Base-by-base conservation (phyloP, 2,329 filamentous ascomycete genomes). In the Aspergillus sergii region DNA sequence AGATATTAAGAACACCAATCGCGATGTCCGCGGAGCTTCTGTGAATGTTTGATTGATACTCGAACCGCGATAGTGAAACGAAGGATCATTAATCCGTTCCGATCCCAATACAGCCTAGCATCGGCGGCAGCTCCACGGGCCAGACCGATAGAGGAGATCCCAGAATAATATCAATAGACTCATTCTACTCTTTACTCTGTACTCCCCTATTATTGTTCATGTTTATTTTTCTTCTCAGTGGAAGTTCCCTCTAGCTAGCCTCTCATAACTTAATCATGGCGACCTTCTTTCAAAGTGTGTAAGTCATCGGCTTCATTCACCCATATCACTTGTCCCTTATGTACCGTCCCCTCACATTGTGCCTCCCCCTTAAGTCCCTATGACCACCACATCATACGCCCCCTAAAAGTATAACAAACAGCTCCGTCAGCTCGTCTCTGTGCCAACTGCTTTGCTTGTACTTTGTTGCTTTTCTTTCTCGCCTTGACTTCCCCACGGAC, bases 251-350 rank as follows among this genome's bases (percentile, higher is more conserved):
- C 39, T 23, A 21, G 9, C 28, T 32, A 21, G 28, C 21, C 28
- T 58, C 63, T 39, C 12, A 39, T 23, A 14, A 23, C 41, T 68
- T 59, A 63, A 77, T 61, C 59, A 83, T 83, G 81, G 78, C 80
- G 57, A 81, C 78, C 56, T 83, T 83, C 70, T 82, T 83, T 59
- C 81, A 82, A 71, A 82, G 80, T 68, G 81, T 83, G 81, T 83
- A 81, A 75, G 79, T 80, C 26, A 53, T 63, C 43, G 58, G 55
- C 55, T 58, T 62, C 39, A 59, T 60, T 63, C 57, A 59, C 46
- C 39, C 36, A 57, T 34, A 55, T 53, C 48, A 34, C 23, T 53
- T 61, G 59, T 61, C 64, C 60, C 68, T 64, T 41, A 21, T 55
- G 64, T 65, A 67, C 68, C 66, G 64, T 68, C 66, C 66, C 66